Conservation (phyloP, 257 asterid genomes). For the Solanum gandarillasii region DNA sequence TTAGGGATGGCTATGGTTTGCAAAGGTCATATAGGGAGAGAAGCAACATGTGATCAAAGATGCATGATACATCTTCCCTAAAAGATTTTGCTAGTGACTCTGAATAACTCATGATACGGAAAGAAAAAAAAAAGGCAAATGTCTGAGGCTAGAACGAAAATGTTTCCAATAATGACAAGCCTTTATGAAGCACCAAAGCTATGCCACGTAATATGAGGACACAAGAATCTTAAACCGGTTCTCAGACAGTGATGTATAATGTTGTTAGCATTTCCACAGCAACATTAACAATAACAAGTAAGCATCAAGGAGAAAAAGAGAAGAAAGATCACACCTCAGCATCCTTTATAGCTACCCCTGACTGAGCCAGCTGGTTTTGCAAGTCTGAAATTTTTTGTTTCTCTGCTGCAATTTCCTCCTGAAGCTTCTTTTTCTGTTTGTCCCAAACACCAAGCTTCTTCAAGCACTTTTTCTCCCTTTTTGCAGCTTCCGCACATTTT, state of each 20-base stretch:
- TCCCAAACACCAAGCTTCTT: conserved; percentile 86
- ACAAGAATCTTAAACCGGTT: background rate
- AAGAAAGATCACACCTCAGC: conserved; percentile 48
- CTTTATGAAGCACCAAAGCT: background rate
- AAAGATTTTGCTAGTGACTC: background rate
- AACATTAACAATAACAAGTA: background rate
- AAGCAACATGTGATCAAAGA: background rate
- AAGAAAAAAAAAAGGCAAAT: background rate
- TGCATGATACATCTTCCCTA: background rate
- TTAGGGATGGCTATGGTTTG: background rate
- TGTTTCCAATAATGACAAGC: background rate
- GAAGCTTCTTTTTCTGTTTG: conserved; percentile 77
- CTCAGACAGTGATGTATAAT: background rate
- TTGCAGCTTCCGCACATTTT: conserved; percentile 63
- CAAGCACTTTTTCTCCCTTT: conserved; percentile 74
- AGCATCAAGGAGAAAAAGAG: background rate
- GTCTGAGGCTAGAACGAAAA: background rate
- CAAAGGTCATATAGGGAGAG: background rate
- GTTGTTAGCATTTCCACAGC: background rate
- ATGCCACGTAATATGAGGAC: background rate
- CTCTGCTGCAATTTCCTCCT: conserved; percentile 69
- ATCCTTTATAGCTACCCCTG: conserved; percentile 53
- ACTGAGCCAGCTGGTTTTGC: conserved; percentile 51
- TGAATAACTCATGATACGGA: background rate
- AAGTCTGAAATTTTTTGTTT: conserved; percentile 46